These are phyloP conservation scores for Penicillium verrucosum DNA, from an alignment of 2,329 filamentous ascomycete species.

Conservation along the genomic window DNA sequence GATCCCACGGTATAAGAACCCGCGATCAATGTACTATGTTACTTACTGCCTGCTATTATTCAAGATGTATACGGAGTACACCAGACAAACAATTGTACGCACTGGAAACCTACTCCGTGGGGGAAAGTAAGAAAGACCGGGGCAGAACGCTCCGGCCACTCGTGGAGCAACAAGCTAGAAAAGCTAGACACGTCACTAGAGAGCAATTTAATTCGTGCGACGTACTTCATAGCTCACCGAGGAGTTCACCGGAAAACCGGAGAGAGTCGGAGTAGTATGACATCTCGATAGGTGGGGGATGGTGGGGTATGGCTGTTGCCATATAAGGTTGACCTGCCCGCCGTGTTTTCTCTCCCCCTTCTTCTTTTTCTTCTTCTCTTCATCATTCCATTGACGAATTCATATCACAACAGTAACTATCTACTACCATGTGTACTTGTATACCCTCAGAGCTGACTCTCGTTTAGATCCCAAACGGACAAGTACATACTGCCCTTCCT, in stretches of 20 bases:
- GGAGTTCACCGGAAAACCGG: conserved; percentile 16
- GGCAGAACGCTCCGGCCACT: conserved; percentile 5
- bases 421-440: background rate
- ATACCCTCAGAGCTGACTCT: conserved; percentile 13
- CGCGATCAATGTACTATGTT: background rate
- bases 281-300: background rate
- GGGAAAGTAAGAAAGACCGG: background rate
- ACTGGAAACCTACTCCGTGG: background rate
- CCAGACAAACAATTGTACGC: background rate
- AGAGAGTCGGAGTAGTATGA: conserved; percentile 18
- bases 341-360: conserved; percentile 7
- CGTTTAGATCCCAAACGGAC: conserved; percentile 13
- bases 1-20: background rate
- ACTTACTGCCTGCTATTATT: background rate
- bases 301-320: conserved; percentile 24
- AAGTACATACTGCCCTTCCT: conserved; percentile 24
- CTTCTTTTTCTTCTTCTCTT: conserved; percentile 10
- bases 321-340: conserved; percentile 34
- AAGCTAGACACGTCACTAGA: conserved; percentile 3
- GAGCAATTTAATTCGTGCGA: conserved; percentile 4
- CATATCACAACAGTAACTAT: conserved; percentile 20
- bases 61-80: background rate
- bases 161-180: background rate
- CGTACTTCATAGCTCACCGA: background rate
- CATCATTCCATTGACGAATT: conserved; percentile 9